Percentiles rank a stretch among this genome's conserved stretches.
These are phyloP conservation scores for Spathaspora arborariae DNA, from an alignment of 805 yeast species.

Conservation along the genomic window DNA sequence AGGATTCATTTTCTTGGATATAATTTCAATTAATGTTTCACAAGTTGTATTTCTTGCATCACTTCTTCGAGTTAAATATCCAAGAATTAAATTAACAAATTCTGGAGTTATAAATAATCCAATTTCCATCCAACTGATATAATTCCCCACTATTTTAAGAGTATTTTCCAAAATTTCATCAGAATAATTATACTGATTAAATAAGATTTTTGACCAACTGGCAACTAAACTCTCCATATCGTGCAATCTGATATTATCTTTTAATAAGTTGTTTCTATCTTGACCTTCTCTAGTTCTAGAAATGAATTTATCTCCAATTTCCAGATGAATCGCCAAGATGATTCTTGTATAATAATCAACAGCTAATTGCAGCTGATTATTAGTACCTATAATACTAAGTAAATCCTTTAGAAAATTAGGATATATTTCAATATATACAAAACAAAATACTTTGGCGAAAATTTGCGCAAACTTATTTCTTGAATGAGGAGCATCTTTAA, in stretches of 20 bases:
- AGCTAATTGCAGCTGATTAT: constrained; percentile 28
- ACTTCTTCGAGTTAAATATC: constrained; percentile 45
- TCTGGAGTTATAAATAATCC: constrained; percentile 62
- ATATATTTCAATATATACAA: constrained; percentile 29
- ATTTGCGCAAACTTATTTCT: constrained; percentile 35
- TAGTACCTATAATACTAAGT: constrained; percentile 16
- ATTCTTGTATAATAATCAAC: constrained; percentile 75
- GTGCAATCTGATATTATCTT: constrained; percentile 74
- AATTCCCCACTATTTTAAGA: constrained; percentile 71
- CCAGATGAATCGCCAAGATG: constrained; percentile 73
- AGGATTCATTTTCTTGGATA: constrained; percentile 76
- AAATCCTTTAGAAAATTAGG: constrained; percentile 32
- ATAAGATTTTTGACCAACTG: constrained; percentile 64
- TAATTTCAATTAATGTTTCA: constrained; percentile 55
- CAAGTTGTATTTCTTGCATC: constrained; percentile 56
- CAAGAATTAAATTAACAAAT: constrained; percentile 55
- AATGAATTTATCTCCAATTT: constrained; percentile 89
- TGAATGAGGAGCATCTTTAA: constrained; percentile 28
- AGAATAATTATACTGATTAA: constrained; percentile 15
- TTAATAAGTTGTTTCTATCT: constrained; percentile 66
- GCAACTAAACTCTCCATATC: constrained; percentile 66
- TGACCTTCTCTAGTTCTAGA: constrained; percentile 59
- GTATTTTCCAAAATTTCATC: constrained; percentile 53
- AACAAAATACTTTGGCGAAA: constrained; percentile 32
- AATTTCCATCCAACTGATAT: constrained; percentile 91